Evolutionary conservation across 345 rosid genomes (phyloP).

Genomic region (Mangifera indica): DNA sequence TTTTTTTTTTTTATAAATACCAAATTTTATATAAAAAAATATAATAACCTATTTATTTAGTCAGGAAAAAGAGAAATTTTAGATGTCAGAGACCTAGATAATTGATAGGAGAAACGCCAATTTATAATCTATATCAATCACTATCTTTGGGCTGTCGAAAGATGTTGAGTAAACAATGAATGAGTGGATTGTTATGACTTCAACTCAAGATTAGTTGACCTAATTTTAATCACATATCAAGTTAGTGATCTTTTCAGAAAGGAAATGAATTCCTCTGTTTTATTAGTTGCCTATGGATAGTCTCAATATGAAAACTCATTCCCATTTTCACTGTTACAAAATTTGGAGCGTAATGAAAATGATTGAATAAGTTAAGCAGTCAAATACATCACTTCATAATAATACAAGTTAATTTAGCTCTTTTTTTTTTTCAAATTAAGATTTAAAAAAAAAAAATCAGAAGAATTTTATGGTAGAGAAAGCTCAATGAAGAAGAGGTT

Average conservation of each 20-base stretch:
- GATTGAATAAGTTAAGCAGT: constrained; percentile 5
- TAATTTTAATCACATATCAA: background rate
- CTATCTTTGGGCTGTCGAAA: constrained; percentile 37
- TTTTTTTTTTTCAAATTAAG: background rate
- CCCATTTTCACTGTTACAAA: background rate
- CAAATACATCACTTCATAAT: background rate
- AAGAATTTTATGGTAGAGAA: background rate
- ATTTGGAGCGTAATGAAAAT: background rate
- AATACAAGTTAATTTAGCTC: background rate
- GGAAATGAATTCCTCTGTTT: background rate
- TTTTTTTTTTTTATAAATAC: no score
- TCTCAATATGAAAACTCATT: background rate
- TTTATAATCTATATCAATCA: constrained; percentile 26
- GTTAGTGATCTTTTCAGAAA: background rate
- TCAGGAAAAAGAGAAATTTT: no score
- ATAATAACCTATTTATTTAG: no score
- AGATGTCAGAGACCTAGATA: background rate
- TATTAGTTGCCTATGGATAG: background rate
- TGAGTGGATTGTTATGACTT: background rate
- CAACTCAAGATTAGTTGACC: background rate
- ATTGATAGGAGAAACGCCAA: constrained; percentile 16
- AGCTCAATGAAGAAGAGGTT: no score
- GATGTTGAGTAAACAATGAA: background rate
- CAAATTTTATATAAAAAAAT: no score
- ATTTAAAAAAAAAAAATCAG: background rate